Evolutionary conservation across 257 asterid species (phyloP).

Genomic region (Solanum appendiculatum): DNA sequence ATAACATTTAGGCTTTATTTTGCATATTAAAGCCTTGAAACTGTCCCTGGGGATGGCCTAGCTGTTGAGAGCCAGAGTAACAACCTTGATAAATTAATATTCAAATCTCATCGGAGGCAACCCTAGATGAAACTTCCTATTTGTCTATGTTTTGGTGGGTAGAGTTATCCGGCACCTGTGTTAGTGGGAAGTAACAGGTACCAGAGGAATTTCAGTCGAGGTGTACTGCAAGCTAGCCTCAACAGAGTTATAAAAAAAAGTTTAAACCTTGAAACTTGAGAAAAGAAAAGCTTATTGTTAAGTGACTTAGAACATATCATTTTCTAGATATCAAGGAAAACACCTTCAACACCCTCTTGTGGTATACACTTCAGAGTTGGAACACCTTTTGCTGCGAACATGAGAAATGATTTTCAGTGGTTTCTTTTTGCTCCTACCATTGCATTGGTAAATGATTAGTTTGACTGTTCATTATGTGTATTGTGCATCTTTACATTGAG

Average conservation of each 20-base stretch:
- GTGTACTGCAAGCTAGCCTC: not conserved
- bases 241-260: not conserved
- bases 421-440: not conserved
- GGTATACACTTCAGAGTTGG: not conserved
- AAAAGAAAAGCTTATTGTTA: not conserved
- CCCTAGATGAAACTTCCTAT: not conserved
- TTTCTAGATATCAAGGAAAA: not conserved
- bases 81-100: not conserved
- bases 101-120: not conserved
- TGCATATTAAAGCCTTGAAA: not conserved
- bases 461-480: not conserved
- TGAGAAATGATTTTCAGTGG: not conserved
- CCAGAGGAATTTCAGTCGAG: not conserved
- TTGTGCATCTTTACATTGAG: not conserved
- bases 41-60: not conserved
- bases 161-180: not conserved
- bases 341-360: not conserved
- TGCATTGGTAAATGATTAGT: not conserved
- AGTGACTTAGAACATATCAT: not conserved
- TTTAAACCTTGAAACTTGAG: not conserved
- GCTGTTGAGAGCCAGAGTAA: not conserved
- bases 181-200: not conserved
- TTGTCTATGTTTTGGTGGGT: not conserved
- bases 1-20: not conserved
- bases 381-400: not conserved